phyloP scores from a whole-genome alignment of 768 basidiomycete genomes.

The Lentinula edodes region DNA sequence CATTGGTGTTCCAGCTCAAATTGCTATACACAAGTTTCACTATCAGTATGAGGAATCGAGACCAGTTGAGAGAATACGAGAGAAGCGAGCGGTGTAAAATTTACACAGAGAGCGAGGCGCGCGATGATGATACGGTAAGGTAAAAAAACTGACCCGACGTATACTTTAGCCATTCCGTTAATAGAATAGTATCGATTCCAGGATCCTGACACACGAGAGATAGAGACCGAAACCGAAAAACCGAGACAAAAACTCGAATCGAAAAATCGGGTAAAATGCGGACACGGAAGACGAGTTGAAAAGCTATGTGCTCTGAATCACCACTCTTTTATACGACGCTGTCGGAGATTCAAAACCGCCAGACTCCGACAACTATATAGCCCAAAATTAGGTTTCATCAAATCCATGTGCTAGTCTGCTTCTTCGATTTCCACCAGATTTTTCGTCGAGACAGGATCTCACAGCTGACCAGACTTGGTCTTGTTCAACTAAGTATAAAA shows the following conservation, averaged over 20 bases:
- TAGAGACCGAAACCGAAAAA: conserved; percentile 48
- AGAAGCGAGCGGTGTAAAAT: conserved; percentile 25
- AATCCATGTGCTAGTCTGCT: conserved; percentile 9
- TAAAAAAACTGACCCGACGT: conserved; percentile 86
- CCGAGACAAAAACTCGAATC: conserved; percentile 38
- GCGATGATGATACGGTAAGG: conserved; percentile 41
- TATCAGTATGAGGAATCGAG: conserved; percentile 46
- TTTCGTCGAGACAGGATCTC: neutral
- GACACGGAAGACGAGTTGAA: conserved; percentile 22
- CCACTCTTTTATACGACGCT: conserved; percentile 34
- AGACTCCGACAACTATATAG: conserved; percentile 37
- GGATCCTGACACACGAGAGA: conserved; percentile 45
- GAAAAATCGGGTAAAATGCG: conserved; percentile 42
- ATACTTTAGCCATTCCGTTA: conserved; percentile 81
- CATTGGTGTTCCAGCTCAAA: conserved; percentile 94
- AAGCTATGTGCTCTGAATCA: neutral
- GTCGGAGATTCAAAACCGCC: conserved; percentile 20
- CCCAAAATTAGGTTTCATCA: conserved; percentile 21
- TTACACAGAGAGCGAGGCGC: conserved; percentile 18
- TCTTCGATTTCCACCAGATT: neutral
- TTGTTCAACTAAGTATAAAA: neutral
- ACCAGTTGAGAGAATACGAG: conserved; percentile 34
- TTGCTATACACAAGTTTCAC: conserved; percentile 64
- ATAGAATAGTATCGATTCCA: conserved; percentile 45
- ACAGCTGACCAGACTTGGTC: neutral